phyloP scores from a whole-genome alignment of 805 yeast genomes.

The Pichia membranifaciens region DNA sequence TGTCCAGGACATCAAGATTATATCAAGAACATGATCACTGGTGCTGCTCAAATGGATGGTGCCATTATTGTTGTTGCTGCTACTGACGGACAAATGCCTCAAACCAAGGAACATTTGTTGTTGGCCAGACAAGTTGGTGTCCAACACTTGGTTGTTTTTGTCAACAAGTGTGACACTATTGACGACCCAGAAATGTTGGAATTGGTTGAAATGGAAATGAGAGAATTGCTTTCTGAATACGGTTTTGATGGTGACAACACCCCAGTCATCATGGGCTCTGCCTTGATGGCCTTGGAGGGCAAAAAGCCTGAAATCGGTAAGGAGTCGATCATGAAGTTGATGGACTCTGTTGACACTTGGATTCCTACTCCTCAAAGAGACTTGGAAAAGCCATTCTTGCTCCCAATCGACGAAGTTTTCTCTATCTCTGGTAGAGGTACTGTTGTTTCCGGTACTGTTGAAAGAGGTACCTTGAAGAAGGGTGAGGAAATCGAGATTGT shows the following conservation, averaged over 20 bases:
- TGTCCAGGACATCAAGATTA: constrained; percentile 99
- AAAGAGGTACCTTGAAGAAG: constrained; percentile 95
- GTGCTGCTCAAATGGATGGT: constrained; percentile 99
- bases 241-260: constrained; percentile 98
- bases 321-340: constrained; percentile 72
- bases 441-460: constrained; percentile 98
- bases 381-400: constrained; percentile 89
- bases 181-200: constrained; percentile 99
- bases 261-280: constrained; percentile 98
- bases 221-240: constrained; percentile 83
- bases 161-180: constrained; percentile 95
- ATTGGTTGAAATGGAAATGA: constrained; percentile 99
- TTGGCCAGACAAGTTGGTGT: constrained; percentile 99
- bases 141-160: constrained; percentile 93
- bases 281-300: constrained; percentile 90
- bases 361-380: constrained; percentile 97
- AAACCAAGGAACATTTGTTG: constrained; percentile 97
- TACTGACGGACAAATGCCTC: constrained; percentile 99
- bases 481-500: constrained; percentile 98
- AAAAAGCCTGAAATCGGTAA: constrained; percentile 87
- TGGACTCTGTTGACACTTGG: constrained; percentile 88
- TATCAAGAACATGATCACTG: constrained; percentile 98
- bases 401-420: constrained; percentile 97
- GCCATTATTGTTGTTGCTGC: constrained; percentile 99
- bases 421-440: constrained; percentile 99